These are phyloP conservation scores for Boletus tomentosulus DNA, from an alignment of 768 basidiomycete species.

Conservation along the genomic window DNA sequence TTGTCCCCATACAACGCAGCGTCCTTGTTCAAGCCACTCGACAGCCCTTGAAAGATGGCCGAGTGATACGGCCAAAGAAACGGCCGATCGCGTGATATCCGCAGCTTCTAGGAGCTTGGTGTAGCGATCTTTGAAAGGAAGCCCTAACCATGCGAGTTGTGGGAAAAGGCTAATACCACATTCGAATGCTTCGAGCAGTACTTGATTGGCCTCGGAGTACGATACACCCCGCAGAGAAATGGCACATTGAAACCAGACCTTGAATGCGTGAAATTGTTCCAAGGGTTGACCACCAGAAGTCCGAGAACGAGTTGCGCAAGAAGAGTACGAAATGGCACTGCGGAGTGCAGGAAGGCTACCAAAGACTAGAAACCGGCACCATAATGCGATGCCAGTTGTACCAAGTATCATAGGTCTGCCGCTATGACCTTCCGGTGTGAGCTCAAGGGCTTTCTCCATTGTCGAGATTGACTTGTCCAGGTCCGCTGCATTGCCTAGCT, in stretches of 20 bases:
- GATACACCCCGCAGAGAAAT: background rate
- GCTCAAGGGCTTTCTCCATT: background rate
- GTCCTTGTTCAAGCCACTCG: background rate
- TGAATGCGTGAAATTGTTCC: background rate
- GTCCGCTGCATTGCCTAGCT: background rate
- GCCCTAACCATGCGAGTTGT: background rate
- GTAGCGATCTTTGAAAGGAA: background rate
- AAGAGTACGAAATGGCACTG: background rate
- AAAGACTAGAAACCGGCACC: background rate
- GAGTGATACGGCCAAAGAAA: background rate
- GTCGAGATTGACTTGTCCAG: background rate
- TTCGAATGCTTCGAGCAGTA: background rate
- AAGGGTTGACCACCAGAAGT: background rate
- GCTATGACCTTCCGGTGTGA: background rate
- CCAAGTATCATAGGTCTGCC: background rate
- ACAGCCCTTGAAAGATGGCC: background rate
- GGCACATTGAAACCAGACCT: background rate
- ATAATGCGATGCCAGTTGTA: background rate
- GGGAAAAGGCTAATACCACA: background rate
- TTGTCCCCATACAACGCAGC: background rate
- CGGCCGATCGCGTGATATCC: background rate
- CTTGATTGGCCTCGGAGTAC: background rate
- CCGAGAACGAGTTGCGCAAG: background rate
- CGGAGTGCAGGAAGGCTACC: background rate
- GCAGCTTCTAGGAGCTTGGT: background rate